phyloP scores from a whole-genome alignment of 2,329 filamentous ascomycete genomes.

The Ceratocystis harringtonii region DNA sequence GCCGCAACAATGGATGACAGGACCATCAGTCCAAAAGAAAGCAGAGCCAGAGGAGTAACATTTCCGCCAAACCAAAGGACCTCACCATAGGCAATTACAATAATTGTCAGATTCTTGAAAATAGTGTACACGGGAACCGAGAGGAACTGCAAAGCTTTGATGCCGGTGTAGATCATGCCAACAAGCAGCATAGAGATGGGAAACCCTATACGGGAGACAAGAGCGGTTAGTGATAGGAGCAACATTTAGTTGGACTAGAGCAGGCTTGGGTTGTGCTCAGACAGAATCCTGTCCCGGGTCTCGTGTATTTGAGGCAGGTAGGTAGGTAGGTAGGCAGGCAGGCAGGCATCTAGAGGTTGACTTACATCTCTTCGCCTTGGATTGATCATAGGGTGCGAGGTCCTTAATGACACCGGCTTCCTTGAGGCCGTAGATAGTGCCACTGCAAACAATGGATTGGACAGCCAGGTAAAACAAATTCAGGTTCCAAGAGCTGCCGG shows the following conservation, averaged over 20 bases:
- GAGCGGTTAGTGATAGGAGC: neutral
- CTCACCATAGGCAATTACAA: constrained; percentile 95
- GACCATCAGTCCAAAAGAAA: constrained; percentile 95
- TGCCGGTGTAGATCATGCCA: constrained; percentile 97
- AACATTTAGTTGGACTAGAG: neutral
- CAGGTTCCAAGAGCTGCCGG: constrained; percentile 79
- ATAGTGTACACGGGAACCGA: constrained; percentile 98
- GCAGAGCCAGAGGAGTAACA: constrained; percentile 71
- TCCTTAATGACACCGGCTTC: constrained; percentile 67
- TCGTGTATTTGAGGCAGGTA: neutral
- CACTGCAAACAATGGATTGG: constrained; percentile 81
- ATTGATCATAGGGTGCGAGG: constrained; percentile 63
- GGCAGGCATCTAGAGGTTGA: constrained; percentile 5
- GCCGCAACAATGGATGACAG: constrained; percentile 86
- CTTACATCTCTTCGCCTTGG: constrained; percentile 87
- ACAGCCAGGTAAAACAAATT: constrained; percentile 90
- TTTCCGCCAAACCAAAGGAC: constrained; percentile 95
- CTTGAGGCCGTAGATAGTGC: constrained; percentile 72
- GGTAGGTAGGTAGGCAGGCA: neutral
- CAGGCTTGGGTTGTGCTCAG: neutral
- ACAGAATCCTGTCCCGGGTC: no score
- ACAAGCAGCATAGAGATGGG: constrained; percentile 90
- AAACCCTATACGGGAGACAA: constrained; percentile 50
- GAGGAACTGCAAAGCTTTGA: constrained; percentile 88
- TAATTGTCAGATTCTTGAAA: constrained; percentile 99